Conservation (phyloP, 306 rosid genomes). For the Coriaria nepalensis region DNA sequence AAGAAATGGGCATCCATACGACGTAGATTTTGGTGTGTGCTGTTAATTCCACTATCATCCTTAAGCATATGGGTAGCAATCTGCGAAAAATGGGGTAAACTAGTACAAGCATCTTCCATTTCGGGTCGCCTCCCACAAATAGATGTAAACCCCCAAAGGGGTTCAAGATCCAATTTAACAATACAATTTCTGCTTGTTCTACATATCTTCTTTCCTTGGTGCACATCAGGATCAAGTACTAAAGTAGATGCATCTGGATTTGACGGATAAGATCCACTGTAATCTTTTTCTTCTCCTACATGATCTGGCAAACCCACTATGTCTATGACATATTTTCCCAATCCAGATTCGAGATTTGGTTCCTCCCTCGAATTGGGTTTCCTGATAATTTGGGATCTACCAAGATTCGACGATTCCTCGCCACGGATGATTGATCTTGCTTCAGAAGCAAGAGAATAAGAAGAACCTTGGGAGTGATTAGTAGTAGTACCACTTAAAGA, state of each 20-base stretch:
- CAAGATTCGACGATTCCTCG: conserved; percentile 18
- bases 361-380: conserved; percentile 7
- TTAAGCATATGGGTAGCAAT: conserved; percentile 33
- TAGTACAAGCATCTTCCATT: conserved; percentile 74
- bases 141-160: conserved; percentile 60
- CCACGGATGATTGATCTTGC: conserved; percentile 6
- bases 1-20: conserved; percentile 41
- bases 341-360: conserved; percentile 8
- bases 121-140: conserved; percentile 54
- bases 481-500: too few species aligned
- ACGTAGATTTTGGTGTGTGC: conserved; percentile 12
- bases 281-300: conserved; percentile 19
- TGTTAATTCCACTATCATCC: conserved; percentile 21
- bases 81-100: conserved; percentile 37
- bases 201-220: conserved; percentile 24
- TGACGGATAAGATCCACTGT: conserved; percentile 20
- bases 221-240: conserved; percentile 10
- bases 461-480: too few species aligned
- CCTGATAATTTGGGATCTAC: conserved; percentile 14
- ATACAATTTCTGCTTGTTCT: conserved; percentile 22
- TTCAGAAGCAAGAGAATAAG: conserved; percentile 3
- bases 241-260: conserved; percentile 27
- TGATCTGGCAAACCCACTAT: conserved; percentile 15
- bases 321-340: conserved; percentile 22
- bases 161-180: conserved; percentile 20